Conservation (phyloP, 2,329 filamentous ascomycete species). For the Botrytis hyacinthi region DNA sequence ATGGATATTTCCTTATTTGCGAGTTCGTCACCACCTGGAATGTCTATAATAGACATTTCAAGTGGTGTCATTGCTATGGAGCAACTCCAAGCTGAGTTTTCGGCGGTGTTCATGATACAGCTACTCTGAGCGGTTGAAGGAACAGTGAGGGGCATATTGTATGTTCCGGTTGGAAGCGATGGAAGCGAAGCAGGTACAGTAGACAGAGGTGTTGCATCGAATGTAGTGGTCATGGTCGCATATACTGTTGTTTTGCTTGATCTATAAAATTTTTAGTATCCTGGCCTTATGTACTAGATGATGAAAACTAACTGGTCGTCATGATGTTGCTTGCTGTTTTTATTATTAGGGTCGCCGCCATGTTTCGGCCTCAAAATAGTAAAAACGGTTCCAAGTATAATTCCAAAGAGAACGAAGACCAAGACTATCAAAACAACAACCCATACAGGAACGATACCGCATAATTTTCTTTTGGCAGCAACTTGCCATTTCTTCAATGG, state of each 20-base stretch:
- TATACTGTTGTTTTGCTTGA: slow-evolving; percentile 12
- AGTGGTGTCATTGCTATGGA: slow-evolving; percentile 42
- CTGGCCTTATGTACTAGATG: too few relatives aligned
- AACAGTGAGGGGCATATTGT: slow-evolving; percentile 51
- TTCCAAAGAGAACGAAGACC: slow-evolving; percentile 55
- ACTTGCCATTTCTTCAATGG: slow-evolving; percentile 51
- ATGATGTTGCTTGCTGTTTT: slow-evolving; percentile 14
- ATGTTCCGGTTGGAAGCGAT: slow-evolving; percentile 55
- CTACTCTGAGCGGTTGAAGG: slow-evolving; percentile 50
- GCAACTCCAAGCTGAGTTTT: slow-evolving; percentile 63
- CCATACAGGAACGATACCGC: slow-evolving; percentile 61
- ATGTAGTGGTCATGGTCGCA: slow-evolving; percentile 41
- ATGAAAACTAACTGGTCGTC: slow-evolving; percentile 29
- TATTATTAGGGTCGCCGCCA: slow-evolving; percentile 15
- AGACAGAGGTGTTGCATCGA: slow-evolving; percentile 52
- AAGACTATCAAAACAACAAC: slow-evolving; percentile 54
- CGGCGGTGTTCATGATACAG: slow-evolving; percentile 56
- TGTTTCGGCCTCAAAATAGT: slow-evolving; percentile 31
- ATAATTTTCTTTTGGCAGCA: slow-evolving; percentile 54
- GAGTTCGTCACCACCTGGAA: slow-evolving; percentile 29
- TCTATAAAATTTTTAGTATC: neutral
- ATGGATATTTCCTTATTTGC: slow-evolving; percentile 38
- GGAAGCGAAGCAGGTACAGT: slow-evolving; percentile 51
- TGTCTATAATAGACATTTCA: slow-evolving; percentile 28
- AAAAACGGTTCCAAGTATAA: slow-evolving; percentile 51